Evolutionary conservation across 2,329 filamentous ascomycete species (phyloP).

Genomic region (Calycina herbarum): DNA sequence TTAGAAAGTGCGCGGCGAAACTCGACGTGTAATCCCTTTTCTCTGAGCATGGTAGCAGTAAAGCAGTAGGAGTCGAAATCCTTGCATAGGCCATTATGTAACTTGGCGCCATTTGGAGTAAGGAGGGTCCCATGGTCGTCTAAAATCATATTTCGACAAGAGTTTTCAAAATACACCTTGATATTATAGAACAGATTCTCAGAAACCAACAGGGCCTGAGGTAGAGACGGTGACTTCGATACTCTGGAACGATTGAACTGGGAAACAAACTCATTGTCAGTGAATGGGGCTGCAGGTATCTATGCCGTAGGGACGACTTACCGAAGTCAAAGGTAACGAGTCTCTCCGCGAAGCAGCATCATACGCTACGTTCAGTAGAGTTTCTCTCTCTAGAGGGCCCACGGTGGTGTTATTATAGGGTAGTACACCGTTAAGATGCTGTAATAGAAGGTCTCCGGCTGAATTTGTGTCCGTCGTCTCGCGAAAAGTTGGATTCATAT

Average conservation of each 20-base stretch:
- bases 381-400: too few relatives aligned
- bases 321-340: background rate
- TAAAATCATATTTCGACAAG: conserved; percentile 13
- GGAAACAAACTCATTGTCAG: background rate
- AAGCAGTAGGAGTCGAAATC: conserved; percentile 19
- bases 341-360: too few relatives aligned
- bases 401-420: too few relatives aligned
- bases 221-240: conserved; percentile 8
- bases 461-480: too few relatives aligned
- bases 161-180: conserved; percentile 17
- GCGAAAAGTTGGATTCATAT: too few relatives aligned
- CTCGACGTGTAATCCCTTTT: conserved; percentile 13
- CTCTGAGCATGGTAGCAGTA: conserved; percentile 12
- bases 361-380: too few relatives aligned
- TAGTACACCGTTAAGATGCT: too few relatives aligned
- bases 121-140: conserved; percentile 10
- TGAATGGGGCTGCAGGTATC: background rate
- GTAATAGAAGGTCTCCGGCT: too few relatives aligned
- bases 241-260: background rate
- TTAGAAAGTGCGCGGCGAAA: conserved; percentile 24
- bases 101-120: conserved; percentile 6
- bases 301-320: background rate
- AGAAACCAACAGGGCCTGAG: conserved; percentile 13
- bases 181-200: conserved; percentile 19
- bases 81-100: background rate